Base-by-base conservation (phyloP, 108 stramenopile species). In the Parmales sp. region DNA sequence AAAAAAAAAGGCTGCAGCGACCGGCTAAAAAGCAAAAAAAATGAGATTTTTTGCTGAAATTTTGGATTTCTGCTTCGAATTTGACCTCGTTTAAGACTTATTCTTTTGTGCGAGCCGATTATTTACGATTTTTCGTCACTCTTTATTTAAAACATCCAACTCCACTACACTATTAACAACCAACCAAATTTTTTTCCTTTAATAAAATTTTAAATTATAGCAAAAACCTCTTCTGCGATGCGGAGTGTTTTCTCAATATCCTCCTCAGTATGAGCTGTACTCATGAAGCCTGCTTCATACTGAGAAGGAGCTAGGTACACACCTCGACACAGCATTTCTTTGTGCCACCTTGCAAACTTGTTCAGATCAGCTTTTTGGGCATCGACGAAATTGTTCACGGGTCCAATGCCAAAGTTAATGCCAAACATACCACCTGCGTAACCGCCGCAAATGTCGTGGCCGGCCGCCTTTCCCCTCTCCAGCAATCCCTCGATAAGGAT, bases 271-370 rank as follows among this genome's bases (percentile, higher is more conserved):
- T 98, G 96, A 39, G 90, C 83, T 76, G 94, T 76, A 20, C 90
- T 91, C 91, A 93, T 96, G 89, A 98, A 98, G 34, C 95, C 95
- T 43, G 96, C 95, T 76, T 98, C 96, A 78, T 96, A 98, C 88
- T 91, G 82, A 38, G 93, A 94, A 45, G 96, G 96, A 23, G 96
- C 95, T 51, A 98, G 78, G 86, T 98, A 98, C 18, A 98, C 86
- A 41, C 96, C 96, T 63, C 90, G 81, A 77, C 96, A 95, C 72
- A 98, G 84, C 96, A 98, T 98, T 79, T 79, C 86, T 51, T 91
- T 87, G 80, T 98, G 96, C 96, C 96, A 98, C 75, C 91, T 91
- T 69, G 86, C 94, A 72, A 98, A 98, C 54, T 95, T 95, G 37
- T 74, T 90, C 20, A 76, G 76, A 81, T 98, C 95, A 41, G 88